A percentile compares a stretch with the other conserved stretches of the same genome.
Conservation (phyloP, 2,329 filamentous ascomycete genomes). For the Aspergillus niger region DNA sequence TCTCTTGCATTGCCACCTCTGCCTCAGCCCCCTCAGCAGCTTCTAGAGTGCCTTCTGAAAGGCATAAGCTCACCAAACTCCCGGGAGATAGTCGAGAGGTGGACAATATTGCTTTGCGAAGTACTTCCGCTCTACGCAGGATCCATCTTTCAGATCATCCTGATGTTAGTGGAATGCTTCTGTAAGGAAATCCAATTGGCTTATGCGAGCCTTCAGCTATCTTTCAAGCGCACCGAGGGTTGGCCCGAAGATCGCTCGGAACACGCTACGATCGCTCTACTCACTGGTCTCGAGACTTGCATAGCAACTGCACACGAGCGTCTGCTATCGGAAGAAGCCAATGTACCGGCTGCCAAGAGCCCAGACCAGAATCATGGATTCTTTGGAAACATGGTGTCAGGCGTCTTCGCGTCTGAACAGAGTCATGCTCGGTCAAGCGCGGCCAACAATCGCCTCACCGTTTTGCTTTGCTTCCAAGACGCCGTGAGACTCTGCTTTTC, state of each 20-base stretch:
- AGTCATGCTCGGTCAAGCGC: constrained; percentile 76
- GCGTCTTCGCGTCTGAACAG: constrained; percentile 79
- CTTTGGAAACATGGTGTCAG: constrained; percentile 92
- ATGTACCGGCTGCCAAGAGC: constrained; percentile 68
- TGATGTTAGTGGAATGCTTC: constrained; percentile 87
- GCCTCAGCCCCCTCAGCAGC: constrained; percentile 60
- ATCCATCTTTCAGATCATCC: constrained; percentile 83
- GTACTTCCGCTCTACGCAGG: constrained; percentile 82
- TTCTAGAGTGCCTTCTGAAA: constrained; percentile 76
- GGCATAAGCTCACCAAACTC: constrained; percentile 76
- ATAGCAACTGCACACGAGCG: constrained; percentile 84
- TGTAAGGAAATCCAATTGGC: constrained; percentile 74
- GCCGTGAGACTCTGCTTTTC: constrained; percentile 87
- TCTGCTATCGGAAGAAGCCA: constrained; percentile 73
- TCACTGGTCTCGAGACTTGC: constrained; percentile 92
- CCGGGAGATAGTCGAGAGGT: constrained; percentile 80
- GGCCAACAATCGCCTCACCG: constrained; percentile 91
- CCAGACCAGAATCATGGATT: constrained; percentile 84
- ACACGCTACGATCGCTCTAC: constrained; percentile 68
- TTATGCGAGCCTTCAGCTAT: constrained; percentile 67
- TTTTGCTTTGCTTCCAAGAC: constrained; percentile 95
- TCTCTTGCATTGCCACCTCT: constrained; percentile 33
- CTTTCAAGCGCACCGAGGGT: constrained; percentile 44
- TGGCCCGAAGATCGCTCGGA: constrained; percentile 56
- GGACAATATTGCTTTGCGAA: constrained; percentile 82